phyloP scores from a whole-genome alignment of 306 rosid species.

The Ammopiptanthus mongolicus region DNA sequence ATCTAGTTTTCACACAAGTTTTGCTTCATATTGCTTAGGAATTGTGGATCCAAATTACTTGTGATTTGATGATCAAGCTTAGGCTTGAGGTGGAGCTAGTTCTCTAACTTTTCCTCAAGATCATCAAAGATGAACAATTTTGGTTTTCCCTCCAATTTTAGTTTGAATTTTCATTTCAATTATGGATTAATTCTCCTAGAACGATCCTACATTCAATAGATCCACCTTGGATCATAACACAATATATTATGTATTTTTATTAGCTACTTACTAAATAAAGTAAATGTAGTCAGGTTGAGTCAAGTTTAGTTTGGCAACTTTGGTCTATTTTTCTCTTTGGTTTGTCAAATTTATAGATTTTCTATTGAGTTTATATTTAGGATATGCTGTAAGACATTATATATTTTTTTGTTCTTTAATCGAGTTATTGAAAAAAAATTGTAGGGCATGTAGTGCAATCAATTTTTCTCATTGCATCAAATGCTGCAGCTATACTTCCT shows the following conservation, averaged over 20 bases:
- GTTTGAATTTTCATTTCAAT: no score
- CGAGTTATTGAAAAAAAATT: conserved; percentile 18
- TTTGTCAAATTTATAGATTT: conserved; percentile 13
- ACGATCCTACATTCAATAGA: no score
- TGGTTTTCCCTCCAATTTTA: no score
- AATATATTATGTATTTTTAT: neutral
- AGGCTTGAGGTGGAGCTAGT: no score
- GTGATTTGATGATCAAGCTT: no score
- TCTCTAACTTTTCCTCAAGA: no score
- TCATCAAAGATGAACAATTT: no score
- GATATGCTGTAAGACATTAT: neutral
- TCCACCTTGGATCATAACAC: no score
- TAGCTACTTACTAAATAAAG: neutral
- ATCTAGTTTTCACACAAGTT: no score
- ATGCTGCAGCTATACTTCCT: conserved; percentile 84
- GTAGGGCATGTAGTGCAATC: conserved; percentile 82
- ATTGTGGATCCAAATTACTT: no score
- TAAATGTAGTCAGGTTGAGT: neutral
- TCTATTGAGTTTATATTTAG: neutral
- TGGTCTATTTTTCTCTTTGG: neutral
- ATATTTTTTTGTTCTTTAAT: neutral
- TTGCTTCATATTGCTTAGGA: no score
- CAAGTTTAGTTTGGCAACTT: neutral
- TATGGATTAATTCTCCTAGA: no score
- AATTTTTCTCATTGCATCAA: conserved; percentile 73